A percentile compares a stretch with the other conserved stretches of the same genome.
phyloP scores from a whole-genome alignment of 768 basidiomycete species.

The Crepidotus variabilis region DNA sequence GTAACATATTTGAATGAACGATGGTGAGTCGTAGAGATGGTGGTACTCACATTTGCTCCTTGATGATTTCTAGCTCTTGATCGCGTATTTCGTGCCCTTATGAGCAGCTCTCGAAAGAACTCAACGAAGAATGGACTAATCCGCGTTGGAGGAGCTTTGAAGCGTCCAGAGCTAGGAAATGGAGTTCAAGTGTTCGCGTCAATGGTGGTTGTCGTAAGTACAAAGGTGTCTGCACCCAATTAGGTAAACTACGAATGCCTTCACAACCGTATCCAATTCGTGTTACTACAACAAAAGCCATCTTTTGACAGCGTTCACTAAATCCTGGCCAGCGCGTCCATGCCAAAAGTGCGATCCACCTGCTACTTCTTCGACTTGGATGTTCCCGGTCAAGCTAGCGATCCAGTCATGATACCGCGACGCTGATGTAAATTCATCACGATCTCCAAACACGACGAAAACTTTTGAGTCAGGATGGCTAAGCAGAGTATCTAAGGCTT shows the following conservation, averaged over 20 bases:
- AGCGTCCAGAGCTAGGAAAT: neutral
- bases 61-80: neutral
- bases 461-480: conserved; percentile 43
- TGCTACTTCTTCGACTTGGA: conserved; percentile 37
- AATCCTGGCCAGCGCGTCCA: conserved; percentile 24
- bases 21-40: conserved; percentile 13
- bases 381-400: conserved; percentile 28
- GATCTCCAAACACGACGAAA: conserved; percentile 63
- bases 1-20: conserved; percentile 14
- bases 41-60: conserved; percentile 30
- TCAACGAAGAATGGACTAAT: neutral
- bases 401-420: conserved; percentile 56
- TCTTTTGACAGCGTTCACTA: conserved; percentile 23
- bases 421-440: conserved; percentile 65
- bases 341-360: conserved; percentile 70
- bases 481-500: conserved; percentile 47
- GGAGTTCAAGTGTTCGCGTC: neutral
- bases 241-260: conserved; percentile 12
- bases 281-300: conserved; percentile 26
- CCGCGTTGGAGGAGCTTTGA: neutral
- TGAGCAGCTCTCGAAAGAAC: neutral
- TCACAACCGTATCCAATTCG: conserved; percentile 1
- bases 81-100: neutral
- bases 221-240: conserved; percentile 9
- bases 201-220: conserved; percentile 3